These are phyloP conservation scores for Colletotrichum caudatum DNA, from an alignment of 2,329 filamentous ascomycete species.

Conservation along the genomic window DNA sequence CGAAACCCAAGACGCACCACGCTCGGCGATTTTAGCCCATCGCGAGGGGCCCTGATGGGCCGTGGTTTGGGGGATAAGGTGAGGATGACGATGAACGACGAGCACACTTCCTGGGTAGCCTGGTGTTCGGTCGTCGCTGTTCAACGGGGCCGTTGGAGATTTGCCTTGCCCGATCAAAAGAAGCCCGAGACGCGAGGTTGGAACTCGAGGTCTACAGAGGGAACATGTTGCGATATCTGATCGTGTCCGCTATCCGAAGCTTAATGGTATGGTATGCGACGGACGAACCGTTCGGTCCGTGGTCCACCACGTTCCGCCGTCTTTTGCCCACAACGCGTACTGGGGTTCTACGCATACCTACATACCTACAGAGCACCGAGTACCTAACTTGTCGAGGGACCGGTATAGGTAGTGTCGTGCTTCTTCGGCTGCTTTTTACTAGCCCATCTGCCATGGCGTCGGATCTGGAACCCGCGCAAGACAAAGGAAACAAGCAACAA, in stretches of 20 bases:
- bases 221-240: background rate
- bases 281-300: slow-evolving; percentile 20
- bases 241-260: slow-evolving; percentile 3
- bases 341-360: background rate
- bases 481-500: slow-evolving; percentile 10
- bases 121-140: background rate
- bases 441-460: background rate
- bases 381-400: background rate
- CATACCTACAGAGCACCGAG: background rate
- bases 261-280: slow-evolving; percentile 1
- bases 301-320: background rate
- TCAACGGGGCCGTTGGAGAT: background rate
- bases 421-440: background rate
- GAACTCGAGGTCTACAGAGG: background rate
- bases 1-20: slow-evolving; percentile 6
- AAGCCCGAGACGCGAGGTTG: slow-evolving; percentile 8
- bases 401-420: background rate
- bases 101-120: slow-evolving; percentile 12
- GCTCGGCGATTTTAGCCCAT: background rate
- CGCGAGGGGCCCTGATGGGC: background rate
- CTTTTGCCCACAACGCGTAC: background rate
- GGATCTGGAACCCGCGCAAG: slow-evolving; percentile 14
- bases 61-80: background rate
- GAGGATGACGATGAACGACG: slow-evolving; percentile 25
- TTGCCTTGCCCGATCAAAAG: slow-evolving; percentile 18